Conservation (phyloP, 2,329 filamentous ascomycete genomes). For the Emergomyces pasteurianus region DNA sequence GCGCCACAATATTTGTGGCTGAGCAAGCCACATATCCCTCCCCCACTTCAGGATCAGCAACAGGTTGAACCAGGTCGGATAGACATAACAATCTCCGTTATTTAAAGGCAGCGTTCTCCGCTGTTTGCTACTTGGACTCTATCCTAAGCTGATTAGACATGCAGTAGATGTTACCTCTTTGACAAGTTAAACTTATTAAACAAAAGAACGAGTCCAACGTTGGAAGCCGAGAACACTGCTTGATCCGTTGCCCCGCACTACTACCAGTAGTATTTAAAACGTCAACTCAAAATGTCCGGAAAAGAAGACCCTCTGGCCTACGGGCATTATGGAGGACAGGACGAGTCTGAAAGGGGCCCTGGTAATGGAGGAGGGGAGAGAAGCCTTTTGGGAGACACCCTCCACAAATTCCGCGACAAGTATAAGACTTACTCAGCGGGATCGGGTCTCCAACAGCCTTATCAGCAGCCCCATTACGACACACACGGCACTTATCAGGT, state of each 20-base stretch:
- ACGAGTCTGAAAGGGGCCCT: conserved; percentile 18
- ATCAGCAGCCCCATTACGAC: conserved; percentile 5
- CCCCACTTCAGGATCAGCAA: not conserved
- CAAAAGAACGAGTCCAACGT: not conserved
- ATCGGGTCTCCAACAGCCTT: conserved; percentile 3
- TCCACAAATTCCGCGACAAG: conserved; percentile 34
- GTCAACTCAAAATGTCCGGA: conserved; percentile 21
- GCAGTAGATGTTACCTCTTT: not conserved
- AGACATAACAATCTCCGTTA: not conserved
- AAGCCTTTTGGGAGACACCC: conserved; percentile 42
- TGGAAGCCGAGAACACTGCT: not conserved
- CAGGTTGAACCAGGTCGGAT: not conserved
- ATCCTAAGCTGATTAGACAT: not conserved
- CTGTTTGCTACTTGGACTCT: not conserved
- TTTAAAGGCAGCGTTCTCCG: not conserved
- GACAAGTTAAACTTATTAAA: not conserved
- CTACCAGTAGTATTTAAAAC: too few relatives aligned
- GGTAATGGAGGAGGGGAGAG: conserved; percentile 26
- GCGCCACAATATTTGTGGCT: not conserved
- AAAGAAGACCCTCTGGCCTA: conserved; percentile 44
- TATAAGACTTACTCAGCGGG: conserved; percentile 17
- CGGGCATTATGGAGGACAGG: conserved; percentile 37
- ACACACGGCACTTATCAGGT: conserved; percentile 5
- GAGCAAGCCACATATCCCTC: not conserved
- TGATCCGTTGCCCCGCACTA: not conserved